Evolutionary conservation across 805 yeast genomes (phyloP).

Genomic region (Hanseniaspora lindneri): DNA sequence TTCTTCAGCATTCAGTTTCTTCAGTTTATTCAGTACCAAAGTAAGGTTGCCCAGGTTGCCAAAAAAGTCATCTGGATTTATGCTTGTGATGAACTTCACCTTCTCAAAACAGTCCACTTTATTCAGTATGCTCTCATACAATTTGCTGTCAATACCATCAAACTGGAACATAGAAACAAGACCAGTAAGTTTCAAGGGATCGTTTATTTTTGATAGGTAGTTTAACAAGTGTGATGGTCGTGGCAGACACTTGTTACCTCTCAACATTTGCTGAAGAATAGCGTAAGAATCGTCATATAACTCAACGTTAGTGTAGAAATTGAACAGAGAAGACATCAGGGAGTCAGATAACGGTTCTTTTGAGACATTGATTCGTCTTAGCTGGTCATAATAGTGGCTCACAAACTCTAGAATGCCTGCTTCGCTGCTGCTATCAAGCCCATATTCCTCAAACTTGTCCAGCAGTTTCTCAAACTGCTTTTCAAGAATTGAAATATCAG

Average conservation of each 20-base stretch:
- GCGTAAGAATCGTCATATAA: neutral
- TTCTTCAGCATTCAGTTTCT: neutral
- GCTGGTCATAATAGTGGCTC: neutral
- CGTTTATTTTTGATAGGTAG: neutral
- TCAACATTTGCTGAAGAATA: neutral
- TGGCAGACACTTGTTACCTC: slow-evolving; percentile 1
- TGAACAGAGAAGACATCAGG: slow-evolving; percentile 1
- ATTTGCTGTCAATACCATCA: neutral
- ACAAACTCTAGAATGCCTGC: neutral
- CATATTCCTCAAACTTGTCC: neutral
- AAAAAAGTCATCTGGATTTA: slow-evolving; percentile 1
- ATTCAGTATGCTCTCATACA: neutral
- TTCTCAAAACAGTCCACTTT: slow-evolving; percentile 3
- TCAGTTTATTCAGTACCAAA: neutral
- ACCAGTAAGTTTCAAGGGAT: slow-evolving; percentile 4
- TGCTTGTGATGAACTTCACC: slow-evolving; percentile 8
- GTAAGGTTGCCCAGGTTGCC: neutral
- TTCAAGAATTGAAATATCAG: slow-evolving; percentile 3
- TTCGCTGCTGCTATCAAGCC: neutral
- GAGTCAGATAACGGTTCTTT: slow-evolving; percentile 3
- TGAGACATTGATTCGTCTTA: slow-evolving; percentile 1
- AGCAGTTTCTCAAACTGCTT: neutral
- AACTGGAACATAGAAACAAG: slow-evolving; percentile 6
- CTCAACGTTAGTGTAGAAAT: slow-evolving; percentile 2
- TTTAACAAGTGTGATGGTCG: slow-evolving; percentile 2